These are phyloP conservation scores for Debaryomyces robertsiae DNA, from an alignment of 1,139 yeast species.

Conservation along the genomic window DNA sequence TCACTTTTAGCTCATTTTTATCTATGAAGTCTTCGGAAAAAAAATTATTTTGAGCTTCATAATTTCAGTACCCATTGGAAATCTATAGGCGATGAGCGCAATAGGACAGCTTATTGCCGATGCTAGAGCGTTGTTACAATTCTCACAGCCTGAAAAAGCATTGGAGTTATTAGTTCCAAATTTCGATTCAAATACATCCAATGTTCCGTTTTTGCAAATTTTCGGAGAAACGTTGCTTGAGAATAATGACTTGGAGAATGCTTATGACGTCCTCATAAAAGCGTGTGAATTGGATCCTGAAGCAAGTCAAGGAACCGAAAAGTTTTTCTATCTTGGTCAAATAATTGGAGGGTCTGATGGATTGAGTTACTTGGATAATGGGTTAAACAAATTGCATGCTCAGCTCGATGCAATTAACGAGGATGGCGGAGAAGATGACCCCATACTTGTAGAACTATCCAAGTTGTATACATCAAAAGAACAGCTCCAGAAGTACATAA, in stretches of 20 bases:
- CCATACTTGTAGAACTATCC: constrained; percentile 27
- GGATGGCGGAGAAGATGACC: constrained; percentile 27
- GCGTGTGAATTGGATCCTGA: constrained; percentile 72
- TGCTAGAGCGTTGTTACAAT: constrained; percentile 36
- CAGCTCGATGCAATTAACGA: constrained; percentile 37
- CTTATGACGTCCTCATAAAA: constrained; percentile 62
- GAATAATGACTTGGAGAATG: constrained; percentile 73
- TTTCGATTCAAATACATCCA: constrained; percentile 27
- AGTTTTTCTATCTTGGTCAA: constrained; percentile 89
- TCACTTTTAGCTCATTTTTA: constrained; percentile 1
- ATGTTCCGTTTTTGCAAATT: constrained; percentile 38
- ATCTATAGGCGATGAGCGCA: constrained; percentile 7
- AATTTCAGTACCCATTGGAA: neutral
- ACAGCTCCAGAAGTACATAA: constrained; percentile 38
- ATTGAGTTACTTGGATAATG: constrained; percentile 61
- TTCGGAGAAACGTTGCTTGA: constrained; percentile 82
- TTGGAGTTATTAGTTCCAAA: constrained; percentile 37
- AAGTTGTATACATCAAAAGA: constrained; percentile 32
- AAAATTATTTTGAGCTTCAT: neutral
- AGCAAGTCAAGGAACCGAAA: constrained; percentile 69
- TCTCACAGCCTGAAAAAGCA: constrained; percentile 46
- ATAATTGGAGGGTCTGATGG: constrained; percentile 85
- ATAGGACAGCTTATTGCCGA: constrained; percentile 21
- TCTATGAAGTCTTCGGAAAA: constrained; percentile 3
- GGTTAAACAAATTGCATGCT: constrained; percentile 53